These are phyloP conservation scores for Cystobasidium tubakii DNA, from an alignment of 768 basidiomycete genomes.

Conservation along the genomic window DNA sequence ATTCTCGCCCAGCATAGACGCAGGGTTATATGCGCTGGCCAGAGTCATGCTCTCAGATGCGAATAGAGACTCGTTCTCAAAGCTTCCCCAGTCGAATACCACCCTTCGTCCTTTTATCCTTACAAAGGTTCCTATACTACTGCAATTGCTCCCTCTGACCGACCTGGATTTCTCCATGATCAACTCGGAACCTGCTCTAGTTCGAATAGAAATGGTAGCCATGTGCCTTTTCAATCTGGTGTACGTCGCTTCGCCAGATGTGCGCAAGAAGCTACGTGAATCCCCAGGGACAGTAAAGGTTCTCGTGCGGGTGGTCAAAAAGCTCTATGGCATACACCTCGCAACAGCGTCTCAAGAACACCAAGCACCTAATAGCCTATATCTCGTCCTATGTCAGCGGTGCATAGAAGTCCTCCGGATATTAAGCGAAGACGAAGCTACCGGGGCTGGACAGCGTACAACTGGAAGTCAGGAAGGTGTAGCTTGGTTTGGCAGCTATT, in stretches of 20 bases:
- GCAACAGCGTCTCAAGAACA: conserved; percentile 16
- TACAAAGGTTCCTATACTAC: conserved; percentile 57
- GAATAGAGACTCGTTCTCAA: conserved; percentile 68
- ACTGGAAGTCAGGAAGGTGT: conserved; percentile 20
- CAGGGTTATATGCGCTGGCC: conserved; percentile 80
- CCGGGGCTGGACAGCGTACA: background rate
- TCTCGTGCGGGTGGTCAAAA: conserved; percentile 52
- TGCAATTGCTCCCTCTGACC: conserved; percentile 75
- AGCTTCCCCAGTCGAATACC: conserved; percentile 58
- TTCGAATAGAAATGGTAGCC: conserved; percentile 69
- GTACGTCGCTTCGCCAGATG: conserved; percentile 68
- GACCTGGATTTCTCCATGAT: conserved; percentile 61
- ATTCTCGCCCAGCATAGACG: conserved; percentile 61
- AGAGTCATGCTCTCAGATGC: conserved; percentile 67
- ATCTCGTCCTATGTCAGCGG: conserved; percentile 47
- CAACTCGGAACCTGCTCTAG: conserved; percentile 61
- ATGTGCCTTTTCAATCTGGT: conserved; percentile 80
- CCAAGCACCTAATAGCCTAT: conserved; percentile 42
- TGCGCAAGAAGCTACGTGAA: conserved; percentile 67
- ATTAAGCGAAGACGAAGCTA: conserved; percentile 35
- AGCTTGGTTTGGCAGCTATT: conserved; percentile 29
- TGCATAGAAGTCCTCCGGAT: conserved; percentile 48
- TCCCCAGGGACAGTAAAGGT: conserved; percentile 64
- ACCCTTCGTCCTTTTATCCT: conserved; percentile 55
- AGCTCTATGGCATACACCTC: conserved; percentile 32